Evolutionary conservation across 2,329 filamentous ascomycete genomes (phyloP).

Genomic region (Lecanicillium sp.): DNA sequence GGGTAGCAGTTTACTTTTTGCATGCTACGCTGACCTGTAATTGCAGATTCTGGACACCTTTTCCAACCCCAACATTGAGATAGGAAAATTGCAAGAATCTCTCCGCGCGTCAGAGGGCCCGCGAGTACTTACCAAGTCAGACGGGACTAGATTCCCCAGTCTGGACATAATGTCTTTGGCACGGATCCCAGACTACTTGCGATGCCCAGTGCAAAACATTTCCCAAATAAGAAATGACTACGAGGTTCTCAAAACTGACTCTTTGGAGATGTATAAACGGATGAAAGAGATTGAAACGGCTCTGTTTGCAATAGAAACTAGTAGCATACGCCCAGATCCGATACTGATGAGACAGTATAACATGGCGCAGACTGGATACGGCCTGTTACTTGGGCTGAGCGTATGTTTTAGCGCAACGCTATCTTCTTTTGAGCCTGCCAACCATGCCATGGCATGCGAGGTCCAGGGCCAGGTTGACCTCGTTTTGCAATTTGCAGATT

Average conservation of each 20-base stretch:
- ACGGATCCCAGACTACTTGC: background rate
- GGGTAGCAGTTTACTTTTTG: background rate
- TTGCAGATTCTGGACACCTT: background rate
- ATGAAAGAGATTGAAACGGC: background rate
- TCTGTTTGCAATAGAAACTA: background rate
- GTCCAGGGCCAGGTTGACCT: background rate
- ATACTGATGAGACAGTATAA: background rate
- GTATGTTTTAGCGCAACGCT: background rate
- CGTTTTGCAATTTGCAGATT: background rate
- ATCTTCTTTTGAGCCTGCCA: background rate
- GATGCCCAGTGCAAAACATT: background rate
- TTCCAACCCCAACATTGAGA: background rate
- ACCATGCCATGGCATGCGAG: background rate
- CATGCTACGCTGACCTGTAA: too few species aligned
- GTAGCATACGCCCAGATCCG: background rate
- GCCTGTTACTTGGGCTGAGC: background rate
- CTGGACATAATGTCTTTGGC: background rate
- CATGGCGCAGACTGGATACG: background rate
- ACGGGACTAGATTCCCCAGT: background rate
- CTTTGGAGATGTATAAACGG: background rate
- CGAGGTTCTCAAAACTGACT: background rate
- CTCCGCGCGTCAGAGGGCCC: background rate
- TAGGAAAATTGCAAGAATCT: background rate
- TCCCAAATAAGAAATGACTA: background rate
- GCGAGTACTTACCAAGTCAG: background rate